Evolutionary conservation across 192 early-diverging fungal genomes (phyloP).

Genomic region (Tieghemiomyces parasiticus): DNA sequence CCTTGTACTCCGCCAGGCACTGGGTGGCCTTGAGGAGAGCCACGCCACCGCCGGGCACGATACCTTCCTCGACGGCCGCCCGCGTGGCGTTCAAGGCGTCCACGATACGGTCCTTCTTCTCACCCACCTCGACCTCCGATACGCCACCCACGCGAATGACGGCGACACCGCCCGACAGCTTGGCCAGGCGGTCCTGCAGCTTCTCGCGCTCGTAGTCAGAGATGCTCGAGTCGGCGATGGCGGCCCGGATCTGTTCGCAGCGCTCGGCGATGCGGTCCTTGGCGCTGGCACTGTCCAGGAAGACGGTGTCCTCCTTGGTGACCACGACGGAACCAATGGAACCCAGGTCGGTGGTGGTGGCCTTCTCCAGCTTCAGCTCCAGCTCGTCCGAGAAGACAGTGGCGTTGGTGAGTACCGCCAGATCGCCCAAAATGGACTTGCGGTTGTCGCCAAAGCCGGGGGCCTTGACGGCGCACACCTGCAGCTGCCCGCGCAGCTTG

Average conservation of each 20-base stretch:
- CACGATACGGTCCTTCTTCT: constrained; percentile 99
- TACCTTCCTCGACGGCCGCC: constrained; percentile 98
- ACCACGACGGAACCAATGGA: constrained; percentile 75
- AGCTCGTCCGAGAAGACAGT: constrained; percentile 96
- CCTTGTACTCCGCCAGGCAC: constrained; percentile 65
- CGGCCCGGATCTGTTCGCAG: constrained; percentile 91
- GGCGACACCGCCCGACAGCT: constrained; percentile 95
- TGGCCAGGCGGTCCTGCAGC: constrained; percentile 97
- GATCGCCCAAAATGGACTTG: constrained; percentile 95
- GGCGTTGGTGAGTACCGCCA: constrained; percentile 91
- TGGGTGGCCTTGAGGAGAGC: constrained; percentile 89
- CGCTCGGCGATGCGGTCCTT: constrained; percentile 84
- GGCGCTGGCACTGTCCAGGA: constrained; percentile 88
- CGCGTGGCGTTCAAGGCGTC: constrained; percentile 98
- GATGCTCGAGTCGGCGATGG: constrained; percentile 62
- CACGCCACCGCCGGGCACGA: constrained; percentile 96
- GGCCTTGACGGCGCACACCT: constrained; percentile 96
- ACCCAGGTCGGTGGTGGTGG: constrained; percentile 81
- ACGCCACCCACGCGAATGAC: constrained; percentile 98
- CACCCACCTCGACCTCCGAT: constrained; percentile 98
- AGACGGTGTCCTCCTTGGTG: constrained; percentile 98
- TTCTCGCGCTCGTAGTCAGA: constrained; percentile 99
- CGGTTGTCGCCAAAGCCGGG: constrained; percentile 99
- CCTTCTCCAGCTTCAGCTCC: constrained; percentile 93
- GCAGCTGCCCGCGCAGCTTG: constrained; percentile 97